These are phyloP conservation scores for Prunus armeniaca DNA, from an alignment of 306 rosid genomes.

Conservation along the genomic window DNA sequence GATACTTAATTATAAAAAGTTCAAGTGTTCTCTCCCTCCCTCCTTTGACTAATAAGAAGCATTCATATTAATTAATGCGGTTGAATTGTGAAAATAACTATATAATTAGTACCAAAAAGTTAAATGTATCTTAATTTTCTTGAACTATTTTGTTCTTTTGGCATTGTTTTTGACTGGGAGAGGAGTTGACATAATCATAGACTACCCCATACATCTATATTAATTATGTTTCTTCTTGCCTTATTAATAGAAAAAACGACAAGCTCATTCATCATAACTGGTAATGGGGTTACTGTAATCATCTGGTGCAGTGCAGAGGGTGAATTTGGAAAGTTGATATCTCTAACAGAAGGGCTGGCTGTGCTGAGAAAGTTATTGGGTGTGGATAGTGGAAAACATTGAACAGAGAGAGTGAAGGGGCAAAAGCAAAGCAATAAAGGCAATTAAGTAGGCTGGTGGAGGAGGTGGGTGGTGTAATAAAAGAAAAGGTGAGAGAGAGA, in stretches of 20 bases:
- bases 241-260: background rate
- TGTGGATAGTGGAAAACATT: background rate
- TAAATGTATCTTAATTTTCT: no score
- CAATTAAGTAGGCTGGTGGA: conserved; percentile 36
- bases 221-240: background rate
- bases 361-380: background rate
- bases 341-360: background rate
- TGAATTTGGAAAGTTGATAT: no score
- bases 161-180: background rate
- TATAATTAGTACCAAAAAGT: no score
- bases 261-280: background rate
- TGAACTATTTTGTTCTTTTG: no score
- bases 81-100: no score
- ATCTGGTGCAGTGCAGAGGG: no score
- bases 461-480: conserved; percentile 54
- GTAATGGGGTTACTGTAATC: no score
- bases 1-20: no score
- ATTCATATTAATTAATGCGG: no score
- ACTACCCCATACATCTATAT: background rate
- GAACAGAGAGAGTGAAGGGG: conserved; percentile 7
- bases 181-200: background rate
- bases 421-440: conserved; percentile 48
- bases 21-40: no score
- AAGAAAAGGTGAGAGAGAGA: conserved; percentile 25
- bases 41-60: no score